A percentile compares a stretch with the other conserved stretches of the same genome.
These are phyloP conservation scores for Pyrenopolyporus hunteri DNA, from an alignment of 495 filamentous ascomycete species.

Conservation along the genomic window DNA sequence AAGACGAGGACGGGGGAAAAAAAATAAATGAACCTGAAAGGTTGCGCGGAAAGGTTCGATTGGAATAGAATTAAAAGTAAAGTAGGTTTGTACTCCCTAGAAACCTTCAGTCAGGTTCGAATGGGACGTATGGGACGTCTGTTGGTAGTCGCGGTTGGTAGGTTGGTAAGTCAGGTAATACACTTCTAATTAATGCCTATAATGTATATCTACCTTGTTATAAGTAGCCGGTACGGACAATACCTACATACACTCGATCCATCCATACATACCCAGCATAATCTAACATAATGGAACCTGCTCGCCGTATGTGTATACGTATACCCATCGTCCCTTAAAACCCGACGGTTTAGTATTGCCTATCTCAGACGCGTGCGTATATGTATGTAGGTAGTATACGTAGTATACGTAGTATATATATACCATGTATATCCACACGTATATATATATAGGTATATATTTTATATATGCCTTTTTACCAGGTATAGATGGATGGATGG, in stretches of 20 bases:
- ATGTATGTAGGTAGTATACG: neutral
- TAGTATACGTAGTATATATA: no score
- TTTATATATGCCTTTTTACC: no score
- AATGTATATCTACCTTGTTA: constrained; percentile 26
- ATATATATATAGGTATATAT: no score
- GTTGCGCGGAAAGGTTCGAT: constrained; percentile 12
- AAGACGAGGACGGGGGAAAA: neutral
- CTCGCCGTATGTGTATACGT: neutral
- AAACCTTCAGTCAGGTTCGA: neutral
- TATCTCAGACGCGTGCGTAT: no score
- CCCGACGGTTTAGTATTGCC: constrained; percentile 1
- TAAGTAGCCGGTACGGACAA: constrained; percentile 12
- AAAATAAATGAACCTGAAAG: neutral
- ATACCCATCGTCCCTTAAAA: constrained; percentile 5
- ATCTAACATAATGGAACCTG: neutral
- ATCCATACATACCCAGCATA: neutral
- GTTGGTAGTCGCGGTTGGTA: constrained; percentile 1
- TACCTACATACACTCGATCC: neutral
- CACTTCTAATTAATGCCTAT: constrained; percentile 9
- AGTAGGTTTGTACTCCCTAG: constrained; percentile 3
- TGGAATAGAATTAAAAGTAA: constrained; percentile 4
- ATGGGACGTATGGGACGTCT: no score
- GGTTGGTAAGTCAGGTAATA: constrained; percentile 13
- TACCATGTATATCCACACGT: no score
- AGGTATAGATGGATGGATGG: no score